Conservation (phyloP, 192 early-diverging fungal genomes). For the Mortierella claussenii region DNA sequence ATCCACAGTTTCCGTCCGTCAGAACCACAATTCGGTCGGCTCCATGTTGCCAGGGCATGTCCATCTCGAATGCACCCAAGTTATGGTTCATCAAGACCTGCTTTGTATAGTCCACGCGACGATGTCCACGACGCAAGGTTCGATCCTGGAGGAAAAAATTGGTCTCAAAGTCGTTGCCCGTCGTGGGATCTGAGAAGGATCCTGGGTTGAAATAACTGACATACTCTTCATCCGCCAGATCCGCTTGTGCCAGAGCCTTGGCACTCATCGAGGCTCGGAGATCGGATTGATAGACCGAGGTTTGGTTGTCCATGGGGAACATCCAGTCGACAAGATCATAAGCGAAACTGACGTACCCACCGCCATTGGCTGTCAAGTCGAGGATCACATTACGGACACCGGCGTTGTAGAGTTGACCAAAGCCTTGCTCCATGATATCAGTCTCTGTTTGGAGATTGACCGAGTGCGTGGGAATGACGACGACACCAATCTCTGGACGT, state of each 20-base stretch:
- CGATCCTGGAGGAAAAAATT: conserved; percentile 38
- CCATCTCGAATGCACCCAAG: conserved; percentile 27
- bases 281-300: conserved; percentile 37
- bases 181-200: conserved; percentile 16
- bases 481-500: conserved; percentile 26
- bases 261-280: conserved; percentile 22
- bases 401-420: not conserved
- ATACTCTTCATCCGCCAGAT: conserved; percentile 16
- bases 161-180: not conserved
- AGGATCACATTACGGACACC: conserved; percentile 41
- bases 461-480: conserved; percentile 43
- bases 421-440: conserved; percentile 10
- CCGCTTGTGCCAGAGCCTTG: conserved; percentile 37
- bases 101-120: conserved; percentile 6
- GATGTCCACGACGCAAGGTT: not conserved
- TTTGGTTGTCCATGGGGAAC: conserved; percentile 21
- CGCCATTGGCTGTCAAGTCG: conserved; percentile 41
- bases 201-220: conserved; percentile 31
- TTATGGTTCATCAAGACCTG: conserved; percentile 37
- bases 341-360: conserved; percentile 6
- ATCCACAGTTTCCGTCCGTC: conserved; percentile 44
- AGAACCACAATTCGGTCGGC: conserved; percentile 25
- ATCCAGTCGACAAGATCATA: conserved; percentile 47
- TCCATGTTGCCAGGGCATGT: conserved; percentile 40
- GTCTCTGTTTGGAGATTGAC: conserved; percentile 15